Evolutionary conservation across 2,329 filamentous ascomycete species (phyloP), one percentile per base, ranked within the genome.

Genomic region (Bretziella fagacearum): DNA sequence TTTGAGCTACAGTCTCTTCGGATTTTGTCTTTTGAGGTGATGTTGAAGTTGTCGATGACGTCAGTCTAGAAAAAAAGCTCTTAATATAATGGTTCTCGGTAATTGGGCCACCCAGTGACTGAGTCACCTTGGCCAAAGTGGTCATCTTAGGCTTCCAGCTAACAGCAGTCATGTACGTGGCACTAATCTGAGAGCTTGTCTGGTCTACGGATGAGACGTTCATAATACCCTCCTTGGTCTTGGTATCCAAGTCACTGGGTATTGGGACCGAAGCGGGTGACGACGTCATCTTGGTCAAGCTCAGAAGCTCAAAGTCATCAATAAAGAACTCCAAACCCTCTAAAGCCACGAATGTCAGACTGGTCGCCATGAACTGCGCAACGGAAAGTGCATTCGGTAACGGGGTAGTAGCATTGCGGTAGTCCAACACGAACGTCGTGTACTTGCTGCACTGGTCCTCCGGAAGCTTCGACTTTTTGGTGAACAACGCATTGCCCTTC

Each of bases 401-500:
- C 1, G 87, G 84, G 1, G 86, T 89, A 0, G 83, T 87, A 25
- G 75, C 75, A 59, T 93, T 95, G 57, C 91, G 75, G 62, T 96
- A 95, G 58, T 96, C 87, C 40, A 98, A 71, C 40, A 95, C 79
- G 59, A 98, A 98, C n/a, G 81, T 82, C 2, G 93, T 98, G 55
- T 89, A 75, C 26, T 68, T 67, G 47, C 70, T 81, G 13, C 69
- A 64, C 56, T 85, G 71, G 20, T 74, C 74, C 39, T 75, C 68
- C 1, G 81, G 77, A 6, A 95, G 65, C 54, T 79, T 77, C 18
- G 91, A 71, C 55, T 85, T 84, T 56, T 87, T 81, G 20, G 93
- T 98, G 60, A 94, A 96, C 1, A 98, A 71, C 4, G 85, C 84
- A 60, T 96, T 96, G n/a, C 83, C 87, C 62, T 95, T 96, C 93